These are phyloP conservation scores for Nowakowskiella sp. DNA, from an alignment of 192 early-diverging fungal species.

Conservation along the genomic window DNA sequence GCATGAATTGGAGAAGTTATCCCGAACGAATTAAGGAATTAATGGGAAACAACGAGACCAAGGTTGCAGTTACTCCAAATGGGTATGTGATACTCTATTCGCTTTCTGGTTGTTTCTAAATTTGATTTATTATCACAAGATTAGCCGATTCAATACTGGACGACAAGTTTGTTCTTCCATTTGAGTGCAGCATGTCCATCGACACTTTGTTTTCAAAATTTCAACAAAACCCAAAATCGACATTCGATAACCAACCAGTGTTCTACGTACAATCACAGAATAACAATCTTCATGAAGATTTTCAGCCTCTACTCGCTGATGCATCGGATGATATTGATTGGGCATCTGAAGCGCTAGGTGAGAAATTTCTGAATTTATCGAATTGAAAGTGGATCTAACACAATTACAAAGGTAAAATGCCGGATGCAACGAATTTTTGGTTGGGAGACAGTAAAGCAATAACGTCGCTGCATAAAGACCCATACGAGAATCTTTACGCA, in stretches of 20 bases:
- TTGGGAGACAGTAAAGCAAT: conserved; percentile 22
- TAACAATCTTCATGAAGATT: conserved; percentile 30
- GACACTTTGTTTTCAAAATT: conserved; percentile 20
- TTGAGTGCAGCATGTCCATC: conserved; percentile 24
- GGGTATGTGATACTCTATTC: conserved; percentile 13
- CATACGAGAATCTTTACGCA: conserved; percentile 47
- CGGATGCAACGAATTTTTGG: conserved; percentile 52
- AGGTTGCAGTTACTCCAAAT: conserved; percentile 40
- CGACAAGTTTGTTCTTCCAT: conserved; percentile 34
- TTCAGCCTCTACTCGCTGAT: conserved; percentile 18
- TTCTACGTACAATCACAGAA: conserved; percentile 43
- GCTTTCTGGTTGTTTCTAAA: background rate
- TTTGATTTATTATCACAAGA: conserved; percentile 4
- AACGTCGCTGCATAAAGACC: conserved; percentile 47
- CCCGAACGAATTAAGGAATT: conserved; percentile 21
- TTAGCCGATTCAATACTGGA: conserved; percentile 37
- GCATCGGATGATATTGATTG: conserved; percentile 27
- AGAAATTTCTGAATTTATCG: background rate
- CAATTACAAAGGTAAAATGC: conserved; percentile 1
- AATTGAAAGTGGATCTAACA: background rate
- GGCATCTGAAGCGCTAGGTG: conserved; percentile 30
- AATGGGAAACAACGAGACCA: conserved; percentile 16
- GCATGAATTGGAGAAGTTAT: conserved; percentile 26
- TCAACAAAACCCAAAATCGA: background rate
- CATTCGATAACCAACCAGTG: conserved; percentile 1